Conservation (phyloP, 2,329 filamentous ascomycete species). For the Fusarium subglutinans region DNA sequence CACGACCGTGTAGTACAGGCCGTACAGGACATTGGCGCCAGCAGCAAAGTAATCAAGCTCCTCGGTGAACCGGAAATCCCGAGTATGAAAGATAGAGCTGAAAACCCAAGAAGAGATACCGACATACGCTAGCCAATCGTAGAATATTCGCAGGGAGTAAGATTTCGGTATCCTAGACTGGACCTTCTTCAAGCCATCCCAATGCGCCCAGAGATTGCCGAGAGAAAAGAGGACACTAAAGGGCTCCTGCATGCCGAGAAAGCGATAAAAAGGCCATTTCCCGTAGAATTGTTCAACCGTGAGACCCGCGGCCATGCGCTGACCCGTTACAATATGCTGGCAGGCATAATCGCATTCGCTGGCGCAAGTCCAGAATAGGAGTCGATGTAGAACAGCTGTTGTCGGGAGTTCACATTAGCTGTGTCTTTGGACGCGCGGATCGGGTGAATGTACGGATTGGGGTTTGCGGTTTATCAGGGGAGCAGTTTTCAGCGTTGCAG, state of each 20-base stretch:
- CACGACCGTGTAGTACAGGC: slow-evolving; percentile 85
- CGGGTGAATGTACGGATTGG: slow-evolving; percentile 71
- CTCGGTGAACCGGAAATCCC: slow-evolving; percentile 87
- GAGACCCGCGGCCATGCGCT: slow-evolving; percentile 71
- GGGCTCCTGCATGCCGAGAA: slow-evolving; percentile 94
- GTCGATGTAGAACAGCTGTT: slow-evolving; percentile 81
- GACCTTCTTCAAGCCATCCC: slow-evolving; percentile 76
- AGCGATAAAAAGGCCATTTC: slow-evolving; percentile 96
- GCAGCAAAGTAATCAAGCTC: slow-evolving; percentile 97
- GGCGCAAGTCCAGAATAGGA: slow-evolving; percentile 92
- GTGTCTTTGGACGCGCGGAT: slow-evolving; percentile 2
- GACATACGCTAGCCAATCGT: slow-evolving; percentile 80
- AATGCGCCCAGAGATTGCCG: slow-evolving; percentile 89
- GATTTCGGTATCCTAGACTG: slow-evolving; percentile 73
- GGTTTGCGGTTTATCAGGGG: slow-evolving; percentile 64
- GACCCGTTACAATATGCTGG: slow-evolving; percentile 87
- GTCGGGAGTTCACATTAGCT: slow-evolving; percentile 30
- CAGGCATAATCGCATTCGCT: slow-evolving; percentile 98
- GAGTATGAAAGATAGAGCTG: slow-evolving; percentile 90
- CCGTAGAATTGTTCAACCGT: slow-evolving; percentile 93
- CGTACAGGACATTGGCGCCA: slow-evolving; percentile 89
- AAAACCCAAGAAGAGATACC: slow-evolving; percentile 87
- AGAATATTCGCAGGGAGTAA: slow-evolving; percentile 84
- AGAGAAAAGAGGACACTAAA: slow-evolving; percentile 93
- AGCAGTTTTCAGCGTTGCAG: slow-evolving; percentile 84